Evolutionary conservation across 208 protist species (phyloP).

Genomic region (Leishmania tropica): DNA sequence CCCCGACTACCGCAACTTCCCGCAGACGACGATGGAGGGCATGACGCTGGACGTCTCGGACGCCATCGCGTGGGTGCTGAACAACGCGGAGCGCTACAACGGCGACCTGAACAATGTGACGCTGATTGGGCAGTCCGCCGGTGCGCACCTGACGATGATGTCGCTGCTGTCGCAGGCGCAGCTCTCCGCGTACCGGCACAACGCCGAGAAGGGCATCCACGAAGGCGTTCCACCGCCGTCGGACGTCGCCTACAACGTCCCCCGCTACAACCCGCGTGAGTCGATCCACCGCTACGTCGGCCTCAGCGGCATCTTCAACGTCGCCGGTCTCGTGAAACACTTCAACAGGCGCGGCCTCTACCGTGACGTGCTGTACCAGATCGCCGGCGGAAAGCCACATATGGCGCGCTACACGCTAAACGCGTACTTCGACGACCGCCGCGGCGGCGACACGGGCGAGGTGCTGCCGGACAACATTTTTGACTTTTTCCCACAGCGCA

Average conservation of each 20-base stretch:
- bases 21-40: constrained; percentile 88
- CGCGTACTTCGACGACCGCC: constrained; percentile 75
- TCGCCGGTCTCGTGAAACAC: constrained; percentile 54
- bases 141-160: constrained; percentile 89
- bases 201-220: constrained; percentile 35
- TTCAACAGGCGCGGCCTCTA: constrained; percentile 71
- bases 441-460: constrained; percentile 53
- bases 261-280: constrained; percentile 81
- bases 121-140: constrained; percentile 79
- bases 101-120: constrained; percentile 82
- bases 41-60: constrained; percentile 91
- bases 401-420: constrained; percentile 55
- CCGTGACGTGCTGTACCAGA: constrained; percentile 57
- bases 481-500: constrained; percentile 74
- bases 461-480: constrained; percentile 82
- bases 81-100: constrained; percentile 87
- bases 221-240: constrained; percentile 34
- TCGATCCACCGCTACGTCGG: constrained; percentile 84
- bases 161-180: constrained; percentile 86
- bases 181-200: constrained; percentile 51
- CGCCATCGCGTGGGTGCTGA: constrained; percentile 84
- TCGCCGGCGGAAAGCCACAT: constrained; percentile 49
- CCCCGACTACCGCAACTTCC: constrained; percentile 94
- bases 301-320: constrained; percentile 85
- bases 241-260: constrained; percentile 78